These are phyloP conservation scores for Carnegiea gigantea DNA, from an alignment of 179 eudicot species.

Conservation along the genomic window DNA sequence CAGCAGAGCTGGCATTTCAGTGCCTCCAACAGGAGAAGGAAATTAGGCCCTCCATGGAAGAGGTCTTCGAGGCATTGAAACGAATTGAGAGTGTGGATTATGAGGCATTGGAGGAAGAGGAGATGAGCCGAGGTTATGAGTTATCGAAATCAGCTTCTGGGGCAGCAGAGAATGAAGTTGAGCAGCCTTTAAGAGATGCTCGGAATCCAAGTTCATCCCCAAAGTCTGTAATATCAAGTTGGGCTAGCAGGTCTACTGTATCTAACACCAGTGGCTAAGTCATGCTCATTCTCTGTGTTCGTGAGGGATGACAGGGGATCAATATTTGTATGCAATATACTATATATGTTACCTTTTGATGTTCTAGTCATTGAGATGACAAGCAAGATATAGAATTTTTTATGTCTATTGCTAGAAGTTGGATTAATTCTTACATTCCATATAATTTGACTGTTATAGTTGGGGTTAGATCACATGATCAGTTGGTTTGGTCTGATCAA, in stretches of 20 bases:
- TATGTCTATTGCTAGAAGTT: neutral
- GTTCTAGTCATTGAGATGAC: too few species aligned
- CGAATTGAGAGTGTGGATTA: conserved; percentile 32
- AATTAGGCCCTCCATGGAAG: conserved; percentile 58
- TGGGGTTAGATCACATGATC: neutral
- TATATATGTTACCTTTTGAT: too few species aligned
- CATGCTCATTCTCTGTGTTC: neutral
- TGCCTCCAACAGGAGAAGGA: conserved; percentile 66
- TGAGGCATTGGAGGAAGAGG: conserved; percentile 30
- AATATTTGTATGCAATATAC: too few species aligned
- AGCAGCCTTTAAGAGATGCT: too few species aligned
- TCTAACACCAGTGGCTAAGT: too few species aligned
- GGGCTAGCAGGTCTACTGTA: too few species aligned
- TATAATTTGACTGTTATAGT: neutral
- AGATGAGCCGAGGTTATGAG: conserved; percentile 21
- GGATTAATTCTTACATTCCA: neutral
- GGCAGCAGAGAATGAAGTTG: too few species aligned
- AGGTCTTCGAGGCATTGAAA: conserved; percentile 40
- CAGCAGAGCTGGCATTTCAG: conserved; percentile 42
- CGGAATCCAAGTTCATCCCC: too few species aligned
- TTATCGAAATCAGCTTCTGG: neutral
- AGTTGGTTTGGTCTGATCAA: neutral
- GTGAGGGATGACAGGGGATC: too few species aligned
- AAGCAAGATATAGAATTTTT: too few species aligned
- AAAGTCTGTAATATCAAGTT: too few species aligned